Percentiles rank a stretch among this genome's conserved stretches.
These are phyloP conservation scores for Stagonosporopsis rhizophila DNA, from an alignment of 2,329 filamentous ascomycete genomes.

Conservation along the genomic window DNA sequence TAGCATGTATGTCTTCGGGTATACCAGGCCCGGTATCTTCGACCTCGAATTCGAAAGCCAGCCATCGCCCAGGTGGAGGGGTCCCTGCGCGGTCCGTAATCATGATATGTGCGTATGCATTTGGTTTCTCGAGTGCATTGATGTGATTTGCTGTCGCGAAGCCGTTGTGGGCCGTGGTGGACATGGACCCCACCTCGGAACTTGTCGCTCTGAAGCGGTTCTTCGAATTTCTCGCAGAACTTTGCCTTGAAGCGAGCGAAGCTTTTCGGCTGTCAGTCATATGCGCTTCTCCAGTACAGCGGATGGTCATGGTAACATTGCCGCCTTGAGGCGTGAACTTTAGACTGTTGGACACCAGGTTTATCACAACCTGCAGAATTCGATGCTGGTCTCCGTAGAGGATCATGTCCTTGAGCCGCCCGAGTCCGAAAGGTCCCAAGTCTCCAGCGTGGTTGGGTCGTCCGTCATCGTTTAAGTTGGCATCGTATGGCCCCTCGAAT, in stretches of 20 bases:
- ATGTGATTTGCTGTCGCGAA: slow-evolving; percentile 55
- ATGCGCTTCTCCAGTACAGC: slow-evolving; percentile 69
- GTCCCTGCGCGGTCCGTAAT: slow-evolving; percentile 47
- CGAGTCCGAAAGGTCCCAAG: slow-evolving; percentile 69
- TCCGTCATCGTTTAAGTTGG: slow-evolving; percentile 48
- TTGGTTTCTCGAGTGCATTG: slow-evolving; percentile 52
- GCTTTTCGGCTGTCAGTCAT: slow-evolving; percentile 52
- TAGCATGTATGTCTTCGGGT: slow-evolving; percentile 75
- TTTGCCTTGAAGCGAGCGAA: slow-evolving; percentile 54
- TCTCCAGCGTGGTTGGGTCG: slow-evolving; percentile 58
- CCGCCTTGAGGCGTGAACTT: slow-evolving; percentile 87
- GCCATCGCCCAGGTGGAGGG: slow-evolving; percentile 68
- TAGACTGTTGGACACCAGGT: slow-evolving; percentile 87
- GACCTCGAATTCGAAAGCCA: slow-evolving; percentile 86
- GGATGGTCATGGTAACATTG: slow-evolving; percentile 76
- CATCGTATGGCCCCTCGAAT: slow-evolving; percentile 65
- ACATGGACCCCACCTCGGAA: slow-evolving; percentile 42
- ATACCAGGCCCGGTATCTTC: slow-evolving; percentile 90
- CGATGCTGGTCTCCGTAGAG: slow-evolving; percentile 93
- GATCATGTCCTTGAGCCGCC: slow-evolving; percentile 81
- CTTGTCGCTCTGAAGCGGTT: slow-evolving; percentile 37
- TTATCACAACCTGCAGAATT: slow-evolving; percentile 92
- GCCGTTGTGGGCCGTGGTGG: slow-evolving; percentile 35
- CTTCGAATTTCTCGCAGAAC: slow-evolving; percentile 48
- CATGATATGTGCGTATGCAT: slow-evolving; percentile 44